Evolutionary conservation across 2,329 filamentous ascomycete species (phyloP), one percentile per base, ranked within the genome.

Genomic region (Trichoderma arundinaceum): DNA sequence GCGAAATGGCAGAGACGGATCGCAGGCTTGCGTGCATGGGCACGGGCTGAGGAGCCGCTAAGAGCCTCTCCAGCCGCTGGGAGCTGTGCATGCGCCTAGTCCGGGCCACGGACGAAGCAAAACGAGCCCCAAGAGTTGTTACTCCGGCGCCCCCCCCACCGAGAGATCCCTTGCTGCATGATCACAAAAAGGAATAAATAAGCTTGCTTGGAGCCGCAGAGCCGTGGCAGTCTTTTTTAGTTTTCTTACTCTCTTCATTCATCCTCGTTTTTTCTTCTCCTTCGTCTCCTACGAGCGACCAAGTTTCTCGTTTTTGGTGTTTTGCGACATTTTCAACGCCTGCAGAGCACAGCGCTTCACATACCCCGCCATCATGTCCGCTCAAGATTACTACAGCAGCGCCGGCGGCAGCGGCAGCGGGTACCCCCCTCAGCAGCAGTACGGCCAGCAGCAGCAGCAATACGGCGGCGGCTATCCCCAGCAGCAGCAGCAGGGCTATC

Each of bases 381-480:
- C 74, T 51, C 72, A 77, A 64, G 77, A 79, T 48, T 79, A 78
- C 68, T 80, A 79, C 74, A 75, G 75, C 67, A 71, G 70, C 62
- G 71, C 72, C 48, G 71, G 71, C 68, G 60, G 68, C 58, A 64
- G 68, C 61, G 65, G 73, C 62, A 57, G 67, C 38, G 63, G 67
- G 19, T 70, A 72, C 51, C 67, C 69, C 32, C 72, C 72, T 58
- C 72, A 74, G 63, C 71, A 65, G 38, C 53, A 67, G 9, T 68
- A 74, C 62, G 68, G 68, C 39, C 68, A 71, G 44, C 70, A 66
- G 43, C 64, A 70, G 8, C 74, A 74, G 13, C 66, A 67, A 28
- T 28, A 28, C 22, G 22, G 22, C 13, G 43, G 63, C 65, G 66
- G 67, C 48, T 71, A 71, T 60, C 63, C 51, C 73, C 22, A 72